These are phyloP conservation scores for Leccinum disarticulatum DNA, from an alignment of 768 basidiomycete genomes.

Conservation along the genomic window DNA sequence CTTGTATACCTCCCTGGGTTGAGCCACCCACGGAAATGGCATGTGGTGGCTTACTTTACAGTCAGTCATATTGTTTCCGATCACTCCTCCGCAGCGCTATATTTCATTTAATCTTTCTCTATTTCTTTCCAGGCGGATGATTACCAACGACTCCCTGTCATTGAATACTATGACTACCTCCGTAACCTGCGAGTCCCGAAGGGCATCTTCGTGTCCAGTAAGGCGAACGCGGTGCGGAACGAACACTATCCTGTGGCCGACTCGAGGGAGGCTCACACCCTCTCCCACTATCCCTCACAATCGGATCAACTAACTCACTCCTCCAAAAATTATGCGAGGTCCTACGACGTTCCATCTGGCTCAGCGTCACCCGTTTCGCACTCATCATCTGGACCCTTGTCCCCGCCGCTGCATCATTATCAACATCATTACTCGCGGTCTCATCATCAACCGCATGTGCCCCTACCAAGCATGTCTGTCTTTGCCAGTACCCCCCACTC, in stretches of 20 bases:
- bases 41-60: conserved; percentile 81
- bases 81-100: neutral
- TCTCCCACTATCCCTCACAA: conserved; percentile 11
- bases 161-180: conserved; percentile 75
- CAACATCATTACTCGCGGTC: conserved; percentile 10
- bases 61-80: conserved; percentile 38
- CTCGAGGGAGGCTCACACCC: conserved; percentile 18
- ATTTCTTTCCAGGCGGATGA: conserved; percentile 53
- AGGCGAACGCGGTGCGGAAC: conserved; percentile 39
- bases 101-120: conserved; percentile 12
- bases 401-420: conserved; percentile 8
- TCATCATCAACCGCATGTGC: conserved; percentile 4
- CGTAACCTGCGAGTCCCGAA: conserved; percentile 64
- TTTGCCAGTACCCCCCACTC: conserved; percentile 5
- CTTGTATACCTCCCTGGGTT: conserved; percentile 64
- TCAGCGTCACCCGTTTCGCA: conserved; percentile 18
- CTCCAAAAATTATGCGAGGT: conserved; percentile 6
- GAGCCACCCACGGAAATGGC: conserved; percentile 69
- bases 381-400: conserved; percentile 13
- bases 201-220: conserved; percentile 73
- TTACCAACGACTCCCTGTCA: conserved; percentile 65
- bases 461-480: conserved; percentile 27
- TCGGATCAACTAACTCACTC: conserved; percentile 4
- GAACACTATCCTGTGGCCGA: conserved; percentile 23
- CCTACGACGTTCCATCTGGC: conserved; percentile 14